Base-by-base conservation (phyloP, 495 filamentous ascomycete genomes). In the Penicillium soppii region DNA sequence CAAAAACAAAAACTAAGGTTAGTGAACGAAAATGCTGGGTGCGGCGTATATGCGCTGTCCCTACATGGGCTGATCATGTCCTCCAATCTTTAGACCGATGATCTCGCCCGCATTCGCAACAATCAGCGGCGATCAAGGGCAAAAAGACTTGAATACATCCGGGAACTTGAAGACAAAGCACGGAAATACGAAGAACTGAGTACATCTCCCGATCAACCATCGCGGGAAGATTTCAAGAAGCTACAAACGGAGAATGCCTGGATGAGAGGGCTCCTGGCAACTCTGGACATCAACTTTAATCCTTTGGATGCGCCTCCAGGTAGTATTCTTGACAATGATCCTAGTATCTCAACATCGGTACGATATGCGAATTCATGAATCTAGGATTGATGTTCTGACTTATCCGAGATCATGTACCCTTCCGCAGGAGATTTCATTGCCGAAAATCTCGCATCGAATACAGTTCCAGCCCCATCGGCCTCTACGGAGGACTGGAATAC, bases 21-120 rank as follows among this genome's bases (percentile, higher is more conserved):
- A 7, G 40, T 43, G 9, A n/a, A n/a, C n/a, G n/a, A n/a, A n/a
- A n/a, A n/a, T n/a, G n/a, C n/a, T n/a, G n/a, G n/a, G n/a, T n/a
- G n/a, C n/a, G n/a, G n/a, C n/a, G n/a, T n/a, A n/a, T n/a, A n/a
- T n/a, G n/a, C n/a, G n/a, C n/a, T n/a, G n/a, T n/a, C n/a, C n/a
- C n/a, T n/a, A n/a, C n/a, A n/a, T n/a, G n/a, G n/a, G n/a, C n/a
- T n/a, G n/a, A n/a, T n/a, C n/a, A n/a, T n/a, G n/a, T n/a, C n/a
- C n/a, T 42, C 40, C 3, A 4, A 10, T 50, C 40, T 39, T 42
- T 37, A 57, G 49, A 32, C 42, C 39, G 49, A 57, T 12, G 32
- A 57, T 36, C 54, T 57, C 19, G 48, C 50, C 38, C 49, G 54
- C 22, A 36, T 53, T 27, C 54, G 54, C 32, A 43, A 53, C 40